A percentile compares a stretch with the other conserved stretches of the same genome.
Evolutionary conservation across 805 yeast genomes (phyloP).

Genomic region (Saccharomyces cerevisiae): DNA sequence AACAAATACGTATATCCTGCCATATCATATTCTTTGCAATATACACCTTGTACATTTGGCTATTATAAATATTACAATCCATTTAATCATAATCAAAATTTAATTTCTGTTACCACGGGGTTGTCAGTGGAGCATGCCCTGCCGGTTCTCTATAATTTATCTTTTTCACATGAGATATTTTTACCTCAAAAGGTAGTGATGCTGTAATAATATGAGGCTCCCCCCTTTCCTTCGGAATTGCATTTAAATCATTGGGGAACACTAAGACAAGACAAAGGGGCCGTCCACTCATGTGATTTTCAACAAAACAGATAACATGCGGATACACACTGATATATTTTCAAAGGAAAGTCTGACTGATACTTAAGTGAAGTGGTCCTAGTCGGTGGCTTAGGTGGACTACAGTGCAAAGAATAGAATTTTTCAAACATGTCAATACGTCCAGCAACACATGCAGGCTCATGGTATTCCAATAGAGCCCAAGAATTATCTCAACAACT

Average conservation of each 20-base stretch:
- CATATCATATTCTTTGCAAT: background rate
- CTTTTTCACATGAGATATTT: background rate
- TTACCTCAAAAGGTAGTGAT: background rate
- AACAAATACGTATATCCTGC: background rate
- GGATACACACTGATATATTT: background rate
- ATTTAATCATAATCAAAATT: background rate
- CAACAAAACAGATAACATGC: background rate
- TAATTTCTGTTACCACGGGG: background rate
- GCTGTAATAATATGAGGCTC: background rate
- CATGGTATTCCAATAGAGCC: conserved; percentile 65
- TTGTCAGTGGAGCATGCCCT: background rate
- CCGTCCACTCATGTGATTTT: background rate
- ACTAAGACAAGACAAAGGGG: background rate
- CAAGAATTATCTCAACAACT: conserved; percentile 43
- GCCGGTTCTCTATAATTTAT: background rate
- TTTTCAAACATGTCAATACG: conserved; percentile 27
- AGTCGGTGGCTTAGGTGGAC: background rate
- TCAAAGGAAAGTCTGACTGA: background rate
- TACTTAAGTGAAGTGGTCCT: background rate
- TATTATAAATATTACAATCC: background rate
- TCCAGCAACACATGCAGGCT: conserved; percentile 81
- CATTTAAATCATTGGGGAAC: background rate
- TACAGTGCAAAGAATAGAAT: background rate
- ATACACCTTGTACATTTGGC: background rate
- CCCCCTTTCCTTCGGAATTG: background rate